Evolutionary conservation across 2,329 filamentous ascomycete species (phyloP), one percentile per base, ranked within the genome.

Genomic region (Pseudogymnoascus sp.): DNA sequence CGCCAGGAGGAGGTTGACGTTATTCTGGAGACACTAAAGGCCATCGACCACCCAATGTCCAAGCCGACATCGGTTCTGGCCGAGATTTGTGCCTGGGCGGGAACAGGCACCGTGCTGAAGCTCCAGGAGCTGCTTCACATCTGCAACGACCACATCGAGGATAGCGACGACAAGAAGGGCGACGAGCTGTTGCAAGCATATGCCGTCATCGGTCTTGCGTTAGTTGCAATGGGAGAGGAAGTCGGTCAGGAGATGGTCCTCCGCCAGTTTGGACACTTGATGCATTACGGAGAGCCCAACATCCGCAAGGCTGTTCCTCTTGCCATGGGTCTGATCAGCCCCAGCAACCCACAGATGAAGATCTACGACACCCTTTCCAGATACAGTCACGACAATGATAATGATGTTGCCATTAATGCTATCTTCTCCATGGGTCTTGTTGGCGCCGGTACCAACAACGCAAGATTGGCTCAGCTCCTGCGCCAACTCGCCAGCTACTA

Each of bases 341-440:
- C 96, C 11, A 97, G 92, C 79, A 99, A 99, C 79, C 95, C 95
- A 9, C 96, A 99, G 76, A 99, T 99, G 93, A 99, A 97, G 82
- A 90, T 99, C 59, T 99, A 99, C 79, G 95, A 99, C 76, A 99
- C 95, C 0, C 82, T 99, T 9, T 99, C 95, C 61, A 84, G 95
- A 73, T 99, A 99, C 83, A 96, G 90, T 67, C 95, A 99, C 83
- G 95, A 99, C 79, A 99, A 95, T 69, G 95, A 99, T 78, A 96
- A 93, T 66, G 95, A 99, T 72, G 95, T 99, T 56, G 95, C 95
- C 40, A 90, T 99, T 77, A 99, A 97, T 74, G 92, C 95, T 72
- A 99, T 99, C 74, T 99, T 99, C 73, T 93, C 95, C 69, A 99
- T 99, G 95, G 95, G 95, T 77, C 88, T 99, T 64, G 83, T 96